Base-by-base conservation (phyloP, 495 filamentous ascomycete species). In the Alectoria sarmentosa region DNA sequence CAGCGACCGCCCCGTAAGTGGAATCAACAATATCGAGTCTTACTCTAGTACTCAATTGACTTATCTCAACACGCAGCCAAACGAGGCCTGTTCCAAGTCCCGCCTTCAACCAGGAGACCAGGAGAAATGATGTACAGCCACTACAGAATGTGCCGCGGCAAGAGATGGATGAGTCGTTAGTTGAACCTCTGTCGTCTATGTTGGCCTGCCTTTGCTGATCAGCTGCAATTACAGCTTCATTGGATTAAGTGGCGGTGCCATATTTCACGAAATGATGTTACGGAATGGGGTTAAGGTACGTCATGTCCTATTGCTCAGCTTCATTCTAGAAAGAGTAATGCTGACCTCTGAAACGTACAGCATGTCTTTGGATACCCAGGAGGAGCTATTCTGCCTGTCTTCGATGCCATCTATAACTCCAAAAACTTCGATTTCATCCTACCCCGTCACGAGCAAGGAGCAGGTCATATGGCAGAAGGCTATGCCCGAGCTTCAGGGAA, bases 261-360 rank as follows among this genome's bases (percentile, higher is more conserved):
- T 98, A 66, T 96, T 98, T 80, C 92, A 98, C 71, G 92, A 98
- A 77, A 98, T 98, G 94, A 96, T 98, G 91, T 83, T 92, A 48
- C 80, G 94, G 71, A 91, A 92, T 66, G 84, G 80, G 66, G 95
- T 98, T 37, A 92, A 96, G 79, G 90, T 95, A 90, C 91, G 79
- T 74, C 88, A n/a, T 89, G 54, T 55, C 21, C 57, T 38, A 39
- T 52, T 65, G 36, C 61, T 48, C 58, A 64, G 30, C 52, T 61
- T 62, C 64, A 60, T 69, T 64, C 46, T 42, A 37, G 46, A 63
- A 62, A 4, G 41, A 19, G 1, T 10, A 1, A 10, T 21, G 17
- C 42, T 39, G 39, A 37, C 30, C 9, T 37, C 36, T 41, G n/a
- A 23, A 34, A 21, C 8, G 10, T 37, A 30, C 30, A 62, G 56